These are phyloP conservation scores for Penicillium verhagenii DNA, from an alignment of 495 filamentous ascomycete species.

Conservation along the genomic window DNA sequence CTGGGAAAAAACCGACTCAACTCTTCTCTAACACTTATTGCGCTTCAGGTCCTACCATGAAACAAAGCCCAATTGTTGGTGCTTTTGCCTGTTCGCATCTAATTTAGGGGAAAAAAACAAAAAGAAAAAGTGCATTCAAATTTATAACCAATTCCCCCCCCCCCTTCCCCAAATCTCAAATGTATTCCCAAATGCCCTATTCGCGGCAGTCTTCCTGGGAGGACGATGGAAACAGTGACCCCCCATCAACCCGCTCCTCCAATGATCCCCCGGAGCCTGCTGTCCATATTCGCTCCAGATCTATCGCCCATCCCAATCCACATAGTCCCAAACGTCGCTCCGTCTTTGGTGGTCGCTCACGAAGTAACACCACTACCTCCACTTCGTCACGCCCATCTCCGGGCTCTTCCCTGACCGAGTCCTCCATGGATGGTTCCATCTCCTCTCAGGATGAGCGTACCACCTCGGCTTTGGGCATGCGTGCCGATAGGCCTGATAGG, in stretches of 20 bases:
- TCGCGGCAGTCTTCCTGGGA: conserved; percentile 16
- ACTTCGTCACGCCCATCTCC: conserved; percentile 40
- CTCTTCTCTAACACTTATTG: not conserved
- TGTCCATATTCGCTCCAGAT: conserved; percentile 42
- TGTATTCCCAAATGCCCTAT: conserved; percentile 3
- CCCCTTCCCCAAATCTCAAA: not conserved
- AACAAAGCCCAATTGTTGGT: conserved; percentile 14
- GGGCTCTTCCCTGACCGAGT: conserved; percentile 42
- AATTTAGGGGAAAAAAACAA: conserved; percentile 10
- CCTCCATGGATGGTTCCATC: conserved; percentile 25
- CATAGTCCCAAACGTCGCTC: conserved; percentile 45
- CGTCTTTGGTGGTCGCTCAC: conserved; percentile 42
- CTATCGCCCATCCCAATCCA: conserved; percentile 31
- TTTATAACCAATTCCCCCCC: not conserved
- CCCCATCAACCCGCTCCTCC: conserved; percentile 37
- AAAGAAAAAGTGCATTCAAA: no score
- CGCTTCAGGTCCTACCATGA: conserved; percentile 14
- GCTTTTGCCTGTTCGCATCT: conserved; percentile 12
- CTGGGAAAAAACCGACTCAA: not conserved
- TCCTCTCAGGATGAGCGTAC: conserved; percentile 34
- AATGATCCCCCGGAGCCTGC: conserved; percentile 40
- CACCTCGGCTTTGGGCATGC: conserved; percentile 27
- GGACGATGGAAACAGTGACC: conserved; percentile 32
- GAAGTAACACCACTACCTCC: conserved; percentile 47
- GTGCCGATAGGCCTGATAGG: conserved; percentile 38